Conservation (phyloP, 129 eudicot species). For the Centaurea solstitialis region DNA sequence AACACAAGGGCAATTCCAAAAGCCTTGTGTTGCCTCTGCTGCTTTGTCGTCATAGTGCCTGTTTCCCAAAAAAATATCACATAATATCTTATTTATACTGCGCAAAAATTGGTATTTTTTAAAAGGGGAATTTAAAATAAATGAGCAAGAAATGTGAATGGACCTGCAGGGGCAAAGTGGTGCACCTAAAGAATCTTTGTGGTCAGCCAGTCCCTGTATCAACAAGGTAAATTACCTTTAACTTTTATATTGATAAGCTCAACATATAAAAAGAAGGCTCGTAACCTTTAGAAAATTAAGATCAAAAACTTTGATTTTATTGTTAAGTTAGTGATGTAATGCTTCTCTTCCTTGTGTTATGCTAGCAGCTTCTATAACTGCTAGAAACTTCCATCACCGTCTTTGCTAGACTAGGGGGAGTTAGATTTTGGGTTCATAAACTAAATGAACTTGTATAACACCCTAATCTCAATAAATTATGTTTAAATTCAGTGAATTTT, state of each 20-base stretch:
- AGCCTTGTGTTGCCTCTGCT: slow-evolving; percentile 84
- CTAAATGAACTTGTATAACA: no score
- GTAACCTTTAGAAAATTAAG: neutral
- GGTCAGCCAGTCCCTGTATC: slow-evolving; percentile 73
- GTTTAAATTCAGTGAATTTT: no score
- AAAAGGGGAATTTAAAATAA: neutral
- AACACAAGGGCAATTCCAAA: slow-evolving; percentile 99
- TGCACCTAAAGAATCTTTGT: slow-evolving; percentile 69
- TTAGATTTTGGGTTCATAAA: neutral
- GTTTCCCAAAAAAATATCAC: slow-evolving; percentile 20
- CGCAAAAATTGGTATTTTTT: neutral
- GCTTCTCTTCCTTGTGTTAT: neutral
- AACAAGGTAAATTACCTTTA: neutral
- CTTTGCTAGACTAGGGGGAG: neutral
- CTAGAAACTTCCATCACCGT: neutral
- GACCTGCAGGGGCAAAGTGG: slow-evolving; percentile 81
- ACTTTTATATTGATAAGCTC: neutral
- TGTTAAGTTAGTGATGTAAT: neutral
- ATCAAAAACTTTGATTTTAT: neutral
- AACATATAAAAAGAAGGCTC: neutral
- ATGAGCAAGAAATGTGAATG: neutral
- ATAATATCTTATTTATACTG: slow-evolving; percentile 8
- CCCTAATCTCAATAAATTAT: no score
- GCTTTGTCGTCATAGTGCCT: slow-evolving; percentile 95
- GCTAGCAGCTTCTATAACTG: neutral